phyloP scores from a whole-genome alignment of 768 basidiomycete species.

The Mycena polygramma region DNA sequence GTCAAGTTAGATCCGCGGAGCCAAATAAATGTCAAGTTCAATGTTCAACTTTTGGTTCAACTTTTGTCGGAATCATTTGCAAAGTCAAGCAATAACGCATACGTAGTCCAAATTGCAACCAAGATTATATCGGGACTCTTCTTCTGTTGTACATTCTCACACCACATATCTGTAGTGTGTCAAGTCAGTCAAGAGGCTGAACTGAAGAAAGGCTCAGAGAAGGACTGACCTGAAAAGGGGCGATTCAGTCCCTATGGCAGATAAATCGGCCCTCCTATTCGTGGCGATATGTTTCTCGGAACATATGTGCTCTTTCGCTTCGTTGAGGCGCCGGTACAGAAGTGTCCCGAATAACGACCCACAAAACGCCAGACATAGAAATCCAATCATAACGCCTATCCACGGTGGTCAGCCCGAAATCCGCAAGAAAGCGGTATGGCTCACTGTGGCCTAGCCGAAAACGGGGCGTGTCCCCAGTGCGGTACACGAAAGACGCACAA shows the following conservation, averaged over 20 bases:
- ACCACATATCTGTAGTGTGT: conserved; percentile 1
- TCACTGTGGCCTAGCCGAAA: conserved; percentile 54
- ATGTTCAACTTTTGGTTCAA: not conserved
- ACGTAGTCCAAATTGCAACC: not conserved
- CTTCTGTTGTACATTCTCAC: not conserved
- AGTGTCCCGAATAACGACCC: conserved; percentile 60
- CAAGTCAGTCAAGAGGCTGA: not conserved
- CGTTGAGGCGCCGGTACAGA: conserved; percentile 64
- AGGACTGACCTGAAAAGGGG: conserved; percentile 66
- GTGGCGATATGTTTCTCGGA: conserved; percentile 57
- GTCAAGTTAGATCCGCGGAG: not conserved
- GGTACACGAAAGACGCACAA: conserved; percentile 56
- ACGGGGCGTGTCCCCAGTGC: conserved; percentile 49
- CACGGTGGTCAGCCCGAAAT: not conserved
- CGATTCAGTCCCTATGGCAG: conserved; percentile 64
- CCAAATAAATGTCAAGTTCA: conserved; percentile 1
- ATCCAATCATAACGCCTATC: conserved; percentile 45
- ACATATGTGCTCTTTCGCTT: conserved; percentile 61
- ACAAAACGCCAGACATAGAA: conserved; percentile 53
- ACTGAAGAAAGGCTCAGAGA: not conserved
- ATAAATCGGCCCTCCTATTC: conserved; percentile 55
- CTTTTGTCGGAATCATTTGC: not conserved
- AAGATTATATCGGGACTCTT: too few relatives aligned
- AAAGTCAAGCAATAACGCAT: not conserved
- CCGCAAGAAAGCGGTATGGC: not conserved